Conservation (phyloP, 1,284 basidiomycete genomes). For the Ceratobasidium papillatum region DNA sequence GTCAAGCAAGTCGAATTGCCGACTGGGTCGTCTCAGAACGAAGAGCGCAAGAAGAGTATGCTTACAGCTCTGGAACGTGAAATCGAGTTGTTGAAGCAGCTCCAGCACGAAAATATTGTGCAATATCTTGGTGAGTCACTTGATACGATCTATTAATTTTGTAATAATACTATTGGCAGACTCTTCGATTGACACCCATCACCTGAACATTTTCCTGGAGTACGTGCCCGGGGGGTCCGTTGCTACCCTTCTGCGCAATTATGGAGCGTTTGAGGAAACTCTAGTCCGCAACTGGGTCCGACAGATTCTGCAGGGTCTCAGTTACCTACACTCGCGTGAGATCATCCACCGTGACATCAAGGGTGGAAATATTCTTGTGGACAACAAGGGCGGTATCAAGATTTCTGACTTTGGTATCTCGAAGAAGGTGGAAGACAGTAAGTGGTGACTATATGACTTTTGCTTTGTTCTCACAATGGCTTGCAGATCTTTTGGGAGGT, state of each 20-base stretch:
- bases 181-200: constrained; percentile 86
- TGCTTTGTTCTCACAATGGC: constrained; percentile 15
- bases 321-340: constrained; percentile 91
- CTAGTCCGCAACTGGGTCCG: constrained; percentile 94
- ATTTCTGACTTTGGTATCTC: constrained; percentile 95
- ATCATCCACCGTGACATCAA: constrained; percentile 79
- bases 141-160: constrained; percentile 38
- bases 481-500: constrained; percentile 75
- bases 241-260: constrained; percentile 89
- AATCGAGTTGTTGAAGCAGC: constrained; percentile 93
- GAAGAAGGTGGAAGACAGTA: constrained; percentile 96
- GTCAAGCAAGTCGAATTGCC: constrained; percentile 99
- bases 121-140: constrained; percentile 86
- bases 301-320: constrained; percentile 91
- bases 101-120: constrained; percentile 97
- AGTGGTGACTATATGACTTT: constrained; percentile 53
- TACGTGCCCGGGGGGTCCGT: constrained; percentile 99
- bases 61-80: constrained; percentile 93
- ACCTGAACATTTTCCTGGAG: constrained; percentile 97
- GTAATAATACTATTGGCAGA: constrained; percentile 58
- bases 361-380: constrained; percentile 69
- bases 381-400: constrained; percentile 70
- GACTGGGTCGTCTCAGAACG: constrained; percentile 84
- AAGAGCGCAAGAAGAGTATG: constrained; percentile 95
- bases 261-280: constrained; percentile 96